These are phyloP conservation scores for Microcyclospora pomicola DNA, from an alignment of 2,329 filamentous ascomycete genomes.

Conservation along the genomic window DNA sequence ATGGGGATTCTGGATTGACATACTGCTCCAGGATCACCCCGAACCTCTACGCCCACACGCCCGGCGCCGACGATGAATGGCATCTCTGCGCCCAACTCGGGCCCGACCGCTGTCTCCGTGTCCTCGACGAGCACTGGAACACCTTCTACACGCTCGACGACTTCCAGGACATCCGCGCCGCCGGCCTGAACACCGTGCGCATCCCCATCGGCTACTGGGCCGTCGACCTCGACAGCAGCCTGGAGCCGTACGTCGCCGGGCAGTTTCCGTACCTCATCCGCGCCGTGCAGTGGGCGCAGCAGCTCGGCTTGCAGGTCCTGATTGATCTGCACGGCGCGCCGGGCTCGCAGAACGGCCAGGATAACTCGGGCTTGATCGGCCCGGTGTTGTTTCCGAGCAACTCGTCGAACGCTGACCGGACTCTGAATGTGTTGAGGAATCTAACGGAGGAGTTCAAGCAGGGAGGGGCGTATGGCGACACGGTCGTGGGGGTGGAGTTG, in stretches of 20 bases:
- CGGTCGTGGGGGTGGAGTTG: conserved; percentile 1
- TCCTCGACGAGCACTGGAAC: conserved; percentile 8
- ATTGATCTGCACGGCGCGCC: conserved; percentile 15
- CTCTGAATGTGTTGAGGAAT: conserved; percentile 12
- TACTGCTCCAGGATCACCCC: conserved; percentile 3
- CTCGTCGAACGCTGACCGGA: conserved; percentile 11
- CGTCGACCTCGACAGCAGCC: conserved; percentile 8
- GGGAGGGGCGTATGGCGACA: conserved; percentile 7
- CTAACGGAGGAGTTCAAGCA: conserved; percentile 14
- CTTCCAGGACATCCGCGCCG: conserved; percentile 10
- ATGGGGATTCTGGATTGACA: too few species aligned
- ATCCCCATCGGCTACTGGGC: conserved; percentile 18
- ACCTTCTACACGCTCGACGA: conserved; percentile 12
- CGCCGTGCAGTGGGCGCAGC: conserved; percentile 14
- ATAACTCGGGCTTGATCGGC: conserved; percentile 10
- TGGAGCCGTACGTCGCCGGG: conserved; percentile 12
- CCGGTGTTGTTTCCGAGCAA: conserved; percentile 9
- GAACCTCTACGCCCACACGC: conserved; percentile 7
- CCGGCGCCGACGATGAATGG: conserved; percentile 12
- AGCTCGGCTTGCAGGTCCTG: conserved; percentile 12
- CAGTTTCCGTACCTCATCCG: conserved; percentile 9
- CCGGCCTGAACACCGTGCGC: conserved; percentile 11
- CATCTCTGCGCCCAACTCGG: conserved; percentile 11
- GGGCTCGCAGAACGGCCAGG: conserved; percentile 13
- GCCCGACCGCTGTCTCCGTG: conserved; percentile 7